Evolutionary conservation across 495 filamentous ascomycete genomes (phyloP).

Genomic region (Annulohypoxylon stygium): DNA sequence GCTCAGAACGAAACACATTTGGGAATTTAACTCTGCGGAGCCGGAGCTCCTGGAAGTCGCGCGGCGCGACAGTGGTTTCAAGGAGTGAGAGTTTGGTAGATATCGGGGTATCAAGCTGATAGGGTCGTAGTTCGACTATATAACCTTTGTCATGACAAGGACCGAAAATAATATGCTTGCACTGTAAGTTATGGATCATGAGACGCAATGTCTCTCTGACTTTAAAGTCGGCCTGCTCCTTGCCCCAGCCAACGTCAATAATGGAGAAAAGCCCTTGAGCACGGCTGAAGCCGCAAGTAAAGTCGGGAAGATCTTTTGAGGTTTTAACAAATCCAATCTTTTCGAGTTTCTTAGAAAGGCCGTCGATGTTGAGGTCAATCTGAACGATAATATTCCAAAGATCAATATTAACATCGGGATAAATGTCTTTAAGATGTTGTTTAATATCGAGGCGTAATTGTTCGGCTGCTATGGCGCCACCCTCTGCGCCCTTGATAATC

Average conservation of each 20-base stretch:
- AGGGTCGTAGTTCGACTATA: conserved; percentile 61
- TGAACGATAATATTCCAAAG: conserved; percentile 71
- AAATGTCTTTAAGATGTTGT: conserved; percentile 60
- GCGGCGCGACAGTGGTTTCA: conserved; percentile 53
- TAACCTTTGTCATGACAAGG: conserved; percentile 74
- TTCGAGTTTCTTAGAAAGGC: conserved; percentile 64
- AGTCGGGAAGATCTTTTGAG: conserved; percentile 65
- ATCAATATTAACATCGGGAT: conserved; percentile 50
- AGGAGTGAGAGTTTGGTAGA: conserved; percentile 45
- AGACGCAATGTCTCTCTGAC: conserved; percentile 64
- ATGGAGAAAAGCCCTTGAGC: conserved; percentile 71
- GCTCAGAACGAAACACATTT: conserved; percentile 55
- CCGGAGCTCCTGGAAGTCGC: conserved; percentile 48
- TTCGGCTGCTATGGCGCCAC: conserved; percentile 69
- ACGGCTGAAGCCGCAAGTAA: conserved; percentile 70
- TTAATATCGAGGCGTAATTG: conserved; percentile 65
- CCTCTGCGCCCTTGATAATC: conserved; percentile 64
- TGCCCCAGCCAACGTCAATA: conserved; percentile 71
- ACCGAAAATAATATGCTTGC: conserved; percentile 75
- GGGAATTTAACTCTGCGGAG: conserved; percentile 50
- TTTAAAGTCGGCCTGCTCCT: conserved; percentile 72
- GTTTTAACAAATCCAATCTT: conserved; percentile 61
- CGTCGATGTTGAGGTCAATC: conserved; percentile 70
- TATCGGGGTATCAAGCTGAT: conserved; percentile 47
- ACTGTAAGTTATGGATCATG: conserved; percentile 70